Base-by-base conservation (phyloP, 768 basidiomycete genomes). In the Tulasnella sp. region DNA sequence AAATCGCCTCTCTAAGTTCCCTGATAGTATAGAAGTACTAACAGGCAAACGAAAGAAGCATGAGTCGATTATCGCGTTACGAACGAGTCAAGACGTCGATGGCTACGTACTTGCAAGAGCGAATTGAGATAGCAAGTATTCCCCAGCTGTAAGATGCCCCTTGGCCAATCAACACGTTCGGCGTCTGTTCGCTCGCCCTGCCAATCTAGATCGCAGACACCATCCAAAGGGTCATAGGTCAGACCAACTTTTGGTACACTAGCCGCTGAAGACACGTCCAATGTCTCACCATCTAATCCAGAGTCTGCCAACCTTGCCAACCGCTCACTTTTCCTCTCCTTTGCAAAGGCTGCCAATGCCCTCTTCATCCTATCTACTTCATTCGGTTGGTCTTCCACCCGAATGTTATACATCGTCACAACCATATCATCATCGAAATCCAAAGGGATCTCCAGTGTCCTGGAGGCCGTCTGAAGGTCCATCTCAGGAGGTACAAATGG, bases 1-100 rank as follows among this genome's bases (percentile, higher is more conserved):
- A 60, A 8, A 95, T 82, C 4, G 86, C 83, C 19, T 85, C 83
- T 30, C 93, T 80, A 26, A 96, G 79, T 34, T 93, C 88, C 67
- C 81, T 86, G 71, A 96, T 91, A n/a, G 92, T 95, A 70, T 92
- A 95, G 69, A 96, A 94, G 70, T 95, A 96, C 86, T 95, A 68
- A 30, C 17, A 10, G 10, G 62, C 10, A n/a, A n/a, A n/a, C 19
- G 15, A 47, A 38, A 34, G 10, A 2, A 13, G 15, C 3, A 26
- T n/a, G n/a, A n/a, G 19, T 23, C 11, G 17, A 0, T 3, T 19
- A 29, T 23, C 1, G 32, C 11, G 24, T 48, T 24, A 11, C 3
- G 13, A 4, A 11, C 17, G 27, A 44, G n/a, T 19, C 2, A 23
- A 17, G 23, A 1, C 19, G 5, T 23, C n/a, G 44, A 42, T 38